These are phyloP conservation scores for Colletotrichum gloeosporioides DNA, from an alignment of 2,329 filamentous ascomycete species.

Conservation along the genomic window DNA sequence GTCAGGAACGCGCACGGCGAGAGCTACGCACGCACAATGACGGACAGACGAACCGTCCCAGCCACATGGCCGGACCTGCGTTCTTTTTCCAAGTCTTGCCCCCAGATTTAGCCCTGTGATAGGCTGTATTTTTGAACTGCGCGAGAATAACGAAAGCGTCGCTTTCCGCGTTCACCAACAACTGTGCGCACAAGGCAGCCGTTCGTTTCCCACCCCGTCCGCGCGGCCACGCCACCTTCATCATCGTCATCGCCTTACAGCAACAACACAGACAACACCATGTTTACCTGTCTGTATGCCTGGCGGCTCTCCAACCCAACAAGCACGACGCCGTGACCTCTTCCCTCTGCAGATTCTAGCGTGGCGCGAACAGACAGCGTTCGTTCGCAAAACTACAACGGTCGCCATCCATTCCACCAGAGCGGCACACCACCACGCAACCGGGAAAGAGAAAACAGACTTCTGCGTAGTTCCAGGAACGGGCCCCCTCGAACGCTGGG, in stretches of 20 bases:
- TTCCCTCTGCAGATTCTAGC: background rate
- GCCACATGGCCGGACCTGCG: background rate
- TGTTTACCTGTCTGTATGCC: background rate
- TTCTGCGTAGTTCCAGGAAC: background rate
- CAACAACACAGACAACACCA: background rate
- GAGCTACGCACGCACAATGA: background rate
- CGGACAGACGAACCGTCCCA: background rate
- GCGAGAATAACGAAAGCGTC: background rate
- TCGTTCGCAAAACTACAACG: conserved; percentile 3
- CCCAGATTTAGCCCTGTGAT: background rate
- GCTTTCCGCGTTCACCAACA: background rate
- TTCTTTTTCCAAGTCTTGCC: background rate
- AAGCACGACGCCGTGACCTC: background rate
- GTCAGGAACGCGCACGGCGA: background rate
- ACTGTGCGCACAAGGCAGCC: background rate
- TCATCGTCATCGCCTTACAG: background rate
- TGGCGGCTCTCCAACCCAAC: background rate
- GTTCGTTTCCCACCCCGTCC: background rate
- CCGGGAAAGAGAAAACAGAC: background rate
- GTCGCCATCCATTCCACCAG: background rate
- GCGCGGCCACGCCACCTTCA: background rate
- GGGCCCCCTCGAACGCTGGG: background rate
- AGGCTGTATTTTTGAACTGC: background rate
- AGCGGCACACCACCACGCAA: background rate
- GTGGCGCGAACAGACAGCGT: conserved; percentile 10